Conservation (phyloP, 2,329 filamentous ascomycete genomes). For the Fusarium coicis region DNA sequence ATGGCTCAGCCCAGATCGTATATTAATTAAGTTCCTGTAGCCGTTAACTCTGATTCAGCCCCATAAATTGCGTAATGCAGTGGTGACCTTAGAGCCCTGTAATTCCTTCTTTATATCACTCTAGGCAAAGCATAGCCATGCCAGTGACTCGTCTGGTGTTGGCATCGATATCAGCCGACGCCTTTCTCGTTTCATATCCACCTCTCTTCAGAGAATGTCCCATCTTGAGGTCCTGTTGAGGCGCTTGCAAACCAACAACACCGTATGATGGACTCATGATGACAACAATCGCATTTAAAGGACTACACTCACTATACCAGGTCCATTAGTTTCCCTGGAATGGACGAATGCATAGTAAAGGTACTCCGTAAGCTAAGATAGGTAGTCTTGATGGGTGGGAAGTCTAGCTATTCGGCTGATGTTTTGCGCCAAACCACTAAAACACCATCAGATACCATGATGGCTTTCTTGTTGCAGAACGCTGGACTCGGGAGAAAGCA, state of each 20-base stretch:
- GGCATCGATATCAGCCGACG: not conserved
- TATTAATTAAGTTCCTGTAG: not conserved
- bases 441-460: not conserved
- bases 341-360: not conserved
- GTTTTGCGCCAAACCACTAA: not conserved
- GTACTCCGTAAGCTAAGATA: not conserved
- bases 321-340: no score
- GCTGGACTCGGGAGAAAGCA: not conserved
- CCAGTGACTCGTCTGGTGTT: not conserved
- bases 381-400: not conserved
- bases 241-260: not conserved
- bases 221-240: not conserved
- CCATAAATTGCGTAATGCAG: not conserved
- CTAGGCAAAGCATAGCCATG: not conserved
- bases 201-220: not conserved
- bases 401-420: not conserved
- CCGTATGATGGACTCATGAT: not conserved
- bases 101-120: not conserved
- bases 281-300: not conserved
- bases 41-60: not conserved
- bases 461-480: not conserved
- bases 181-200: not conserved
- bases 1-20: not conserved
- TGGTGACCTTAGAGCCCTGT: not conserved
- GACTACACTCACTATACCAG: not conserved